Percentiles rank a stretch among this genome's conserved stretches.
Conservation (phyloP, 75 land plant species). For the Pinus albicaulis region DNA sequence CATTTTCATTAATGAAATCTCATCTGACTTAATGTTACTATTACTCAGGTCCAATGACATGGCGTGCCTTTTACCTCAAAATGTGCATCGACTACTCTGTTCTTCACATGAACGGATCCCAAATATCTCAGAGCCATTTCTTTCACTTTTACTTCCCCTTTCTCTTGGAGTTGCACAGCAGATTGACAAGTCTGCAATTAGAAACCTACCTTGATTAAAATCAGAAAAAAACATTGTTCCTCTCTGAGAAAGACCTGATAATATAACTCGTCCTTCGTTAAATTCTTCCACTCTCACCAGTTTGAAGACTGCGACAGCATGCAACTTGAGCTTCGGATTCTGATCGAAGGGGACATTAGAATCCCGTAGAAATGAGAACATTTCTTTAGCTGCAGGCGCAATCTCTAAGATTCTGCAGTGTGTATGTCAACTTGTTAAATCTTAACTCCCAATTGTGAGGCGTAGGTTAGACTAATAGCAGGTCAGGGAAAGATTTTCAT, state of each 20-base stretch:
- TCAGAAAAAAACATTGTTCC: not conserved
- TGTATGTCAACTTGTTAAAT: no score
- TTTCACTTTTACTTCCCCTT: conserved; percentile 3
- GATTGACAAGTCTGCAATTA: conserved; percentile 64
- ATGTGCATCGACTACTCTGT: conserved; percentile 55
- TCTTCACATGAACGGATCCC: conserved; percentile 49
- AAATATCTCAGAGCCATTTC: conserved; percentile 37
- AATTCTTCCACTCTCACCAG: conserved; percentile 2
- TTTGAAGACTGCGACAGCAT: conserved; percentile 16
- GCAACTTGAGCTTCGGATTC: conserved; percentile 12
- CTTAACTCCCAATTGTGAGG: no score
- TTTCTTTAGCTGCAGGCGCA: conserved; percentile 15
- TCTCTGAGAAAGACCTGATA: not conserved
- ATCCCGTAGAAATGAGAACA: conserved; percentile 17
- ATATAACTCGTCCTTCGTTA: not conserved
- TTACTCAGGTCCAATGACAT: no score
- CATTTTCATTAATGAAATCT: no score
- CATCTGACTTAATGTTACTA: no score
- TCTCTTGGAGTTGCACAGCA: conserved; percentile 55
- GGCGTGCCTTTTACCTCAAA: conserved; percentile 48
- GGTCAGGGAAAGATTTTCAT: not conserved
- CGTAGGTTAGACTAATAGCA: no score
- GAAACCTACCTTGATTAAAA: not conserved
- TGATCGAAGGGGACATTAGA: conserved; percentile 16
- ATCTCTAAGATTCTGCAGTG: conserved; percentile 17